Percentiles rank a stretch among this genome's conserved stretches.
phyloP scores from a whole-genome alignment of 257 asterid species.

The Ehretia macrophylla region DNA sequence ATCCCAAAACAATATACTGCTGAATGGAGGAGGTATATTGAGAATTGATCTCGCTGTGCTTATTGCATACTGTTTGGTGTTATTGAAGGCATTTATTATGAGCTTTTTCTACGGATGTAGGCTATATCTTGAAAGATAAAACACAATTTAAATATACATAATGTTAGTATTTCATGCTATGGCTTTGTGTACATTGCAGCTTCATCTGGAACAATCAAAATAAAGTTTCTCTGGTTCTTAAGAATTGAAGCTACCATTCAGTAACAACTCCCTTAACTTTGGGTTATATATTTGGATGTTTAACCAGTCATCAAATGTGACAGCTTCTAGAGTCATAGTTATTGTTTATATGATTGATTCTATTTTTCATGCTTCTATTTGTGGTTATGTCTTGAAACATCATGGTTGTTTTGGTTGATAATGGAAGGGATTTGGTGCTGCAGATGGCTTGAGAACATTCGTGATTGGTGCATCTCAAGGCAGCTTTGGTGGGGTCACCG shows the following conservation, averaged over 20 bases:
- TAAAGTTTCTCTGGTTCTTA: no score
- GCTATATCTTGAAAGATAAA: not conserved
- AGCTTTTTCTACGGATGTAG: not conserved
- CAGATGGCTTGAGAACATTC: constrained; percentile 98
- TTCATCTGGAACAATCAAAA: no score
- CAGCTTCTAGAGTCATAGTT: no score
- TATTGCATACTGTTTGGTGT: not conserved
- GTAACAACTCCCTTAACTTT: no score
- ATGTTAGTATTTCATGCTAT: no score
- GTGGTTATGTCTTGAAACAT: not conserved
- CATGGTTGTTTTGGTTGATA: not conserved
- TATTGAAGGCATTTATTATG: no score
- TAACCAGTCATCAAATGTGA: no score
- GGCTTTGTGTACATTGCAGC: no score
- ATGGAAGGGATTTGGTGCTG: constrained; percentile 17
- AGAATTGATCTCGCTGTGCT: constrained; percentile 4
- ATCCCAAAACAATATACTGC: constrained; percentile 82
- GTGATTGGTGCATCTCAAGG: constrained; percentile 97
- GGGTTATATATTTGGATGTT: no score
- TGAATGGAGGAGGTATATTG: constrained; percentile 77
- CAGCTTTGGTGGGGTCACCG: constrained; percentile 99
- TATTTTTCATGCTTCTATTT: not conserved
- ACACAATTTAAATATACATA: no score
- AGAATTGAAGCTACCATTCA: no score
- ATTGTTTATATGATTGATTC: not conserved